Percentiles rank a stretch among this genome's conserved stretches.
Conservation (phyloP, 441 rosid species). For the Dalechampia spathulata region DNA sequence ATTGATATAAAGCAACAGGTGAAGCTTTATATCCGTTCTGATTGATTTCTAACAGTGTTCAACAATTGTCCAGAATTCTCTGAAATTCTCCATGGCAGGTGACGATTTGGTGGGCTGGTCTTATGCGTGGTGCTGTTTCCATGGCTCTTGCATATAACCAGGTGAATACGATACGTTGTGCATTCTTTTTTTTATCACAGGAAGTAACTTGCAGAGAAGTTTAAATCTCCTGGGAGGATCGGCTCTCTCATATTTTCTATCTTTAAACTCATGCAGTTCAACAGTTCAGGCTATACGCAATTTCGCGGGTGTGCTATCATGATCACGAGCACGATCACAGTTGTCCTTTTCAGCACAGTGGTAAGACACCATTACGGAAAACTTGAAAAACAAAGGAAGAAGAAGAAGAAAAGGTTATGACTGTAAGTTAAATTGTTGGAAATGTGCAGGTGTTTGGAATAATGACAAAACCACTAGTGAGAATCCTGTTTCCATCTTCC, state of each 20-base stretch:
- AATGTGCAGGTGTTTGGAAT: constrained; percentile 89
- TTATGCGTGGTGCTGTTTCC: constrained; percentile 98
- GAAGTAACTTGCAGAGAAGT: no score
- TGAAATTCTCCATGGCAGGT: constrained; percentile 34
- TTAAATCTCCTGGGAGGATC: no score
- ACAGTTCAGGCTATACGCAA: constrained; percentile 53
- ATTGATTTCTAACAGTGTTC: background rate
- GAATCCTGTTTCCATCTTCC: constrained; percentile 58
- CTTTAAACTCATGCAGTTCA: constrained; percentile 46
- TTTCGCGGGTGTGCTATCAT: constrained; percentile 63
- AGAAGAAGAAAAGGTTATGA: no score
- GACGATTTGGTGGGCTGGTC: constrained; percentile 99
- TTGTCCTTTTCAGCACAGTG: constrained; percentile 92
- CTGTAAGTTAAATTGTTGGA: no score
- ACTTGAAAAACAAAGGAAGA: no score
- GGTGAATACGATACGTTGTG: no score
- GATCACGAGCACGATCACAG: constrained; percentile 95
- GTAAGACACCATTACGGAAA: constrained; percentile 33
- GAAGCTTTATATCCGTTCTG: constrained; percentile 14
- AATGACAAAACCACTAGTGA: constrained; percentile 74
- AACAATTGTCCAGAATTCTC: no score
- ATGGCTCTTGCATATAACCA: constrained; percentile 98
- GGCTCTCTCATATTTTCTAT: background rate
- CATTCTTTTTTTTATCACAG: no score
- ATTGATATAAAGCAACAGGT: constrained; percentile 70